A percentile compares a stretch with the other conserved stretches of the same genome.
Conservation (phyloP, 2,329 filamentous ascomycete genomes). For the Elsinoe arachidis region DNA sequence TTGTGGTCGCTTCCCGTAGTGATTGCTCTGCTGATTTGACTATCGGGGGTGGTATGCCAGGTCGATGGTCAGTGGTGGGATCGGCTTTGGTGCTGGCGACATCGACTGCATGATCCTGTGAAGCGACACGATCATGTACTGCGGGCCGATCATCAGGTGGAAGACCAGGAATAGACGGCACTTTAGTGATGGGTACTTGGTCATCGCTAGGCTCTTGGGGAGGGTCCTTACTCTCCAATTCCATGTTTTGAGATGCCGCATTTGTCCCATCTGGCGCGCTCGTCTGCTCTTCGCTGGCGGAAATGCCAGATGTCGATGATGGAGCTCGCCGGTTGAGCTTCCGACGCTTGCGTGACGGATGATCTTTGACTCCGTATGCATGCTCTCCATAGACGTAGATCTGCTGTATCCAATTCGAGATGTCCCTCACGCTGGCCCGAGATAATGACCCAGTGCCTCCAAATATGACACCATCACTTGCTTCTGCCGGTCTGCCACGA, state of each 20-base stretch:
- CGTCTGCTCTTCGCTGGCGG: neutral
- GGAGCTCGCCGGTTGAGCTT: conserved; percentile 35
- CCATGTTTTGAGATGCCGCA: neutral
- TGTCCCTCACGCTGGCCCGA: conserved; percentile 58
- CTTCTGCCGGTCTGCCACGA: conserved; percentile 54
- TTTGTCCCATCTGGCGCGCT: neutral
- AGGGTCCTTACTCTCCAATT: neutral
- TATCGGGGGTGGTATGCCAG: conserved; percentile 40
- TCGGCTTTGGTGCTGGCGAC: conserved; percentile 6
- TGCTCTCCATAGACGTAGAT: conserved; percentile 75
- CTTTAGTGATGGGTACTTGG: neutral
- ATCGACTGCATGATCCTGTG: conserved; percentile 21
- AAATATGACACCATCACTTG: conserved; percentile 79
- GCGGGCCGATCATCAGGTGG: conserved; percentile 18
- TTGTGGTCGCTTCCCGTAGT: conserved; percentile 34
- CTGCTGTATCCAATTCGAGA: conserved; percentile 82
- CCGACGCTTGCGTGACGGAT: conserved; percentile 58
- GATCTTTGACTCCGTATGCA: conserved; percentile 77
- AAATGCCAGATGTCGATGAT: conserved; percentile 26
- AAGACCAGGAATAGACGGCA: neutral
- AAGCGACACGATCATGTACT: conserved; percentile 21
- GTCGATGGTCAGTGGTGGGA: conserved; percentile 19
- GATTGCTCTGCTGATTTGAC: conserved; percentile 37
- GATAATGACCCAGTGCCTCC: conserved; percentile 69
- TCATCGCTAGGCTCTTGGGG: neutral